Conservation (phyloP, 1,284 basidiomycete species). For the Ceratobasidium papillatum region DNA sequence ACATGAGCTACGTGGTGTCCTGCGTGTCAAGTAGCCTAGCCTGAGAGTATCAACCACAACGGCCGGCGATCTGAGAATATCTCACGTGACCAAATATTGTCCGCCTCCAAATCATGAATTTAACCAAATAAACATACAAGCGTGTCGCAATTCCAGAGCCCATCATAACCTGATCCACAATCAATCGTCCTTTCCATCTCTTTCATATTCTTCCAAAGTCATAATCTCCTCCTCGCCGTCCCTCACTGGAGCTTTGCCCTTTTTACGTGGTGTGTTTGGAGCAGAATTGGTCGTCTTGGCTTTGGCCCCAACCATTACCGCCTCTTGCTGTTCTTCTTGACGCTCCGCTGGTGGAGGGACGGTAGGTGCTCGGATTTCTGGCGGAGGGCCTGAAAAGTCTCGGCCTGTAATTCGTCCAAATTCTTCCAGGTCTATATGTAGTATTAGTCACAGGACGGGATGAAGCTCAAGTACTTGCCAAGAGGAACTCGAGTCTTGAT, state of each 20-base stretch:
- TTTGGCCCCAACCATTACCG: not conserved
- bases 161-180: not conserved
- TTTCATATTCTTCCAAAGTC: constrained; percentile 26
- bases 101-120: not conserved
- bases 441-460: not conserved
- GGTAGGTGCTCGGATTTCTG: constrained; percentile 33
- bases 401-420: constrained; percentile 42
- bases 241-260: not conserved
- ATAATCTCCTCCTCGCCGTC: constrained; percentile 29
- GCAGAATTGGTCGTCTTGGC: not conserved
- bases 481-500: constrained; percentile 43
- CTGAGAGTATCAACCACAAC: no score
- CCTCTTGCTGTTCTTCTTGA: constrained; percentile 4
- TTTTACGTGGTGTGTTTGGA: constrained; percentile 10
- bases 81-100: no score
- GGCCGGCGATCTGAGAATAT: no score
- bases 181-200: constrained; percentile 31
- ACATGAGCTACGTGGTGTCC: no score
- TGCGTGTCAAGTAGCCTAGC: no score
- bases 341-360: constrained; percentile 5
- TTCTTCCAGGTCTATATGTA: constrained; percentile 42
- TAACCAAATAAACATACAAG: not conserved
- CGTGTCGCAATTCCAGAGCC: not conserved
- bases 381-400: constrained; percentile 44
- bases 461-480: constrained; percentile 27